phyloP scores from a whole-genome alignment of 192 early-diverging fungal species.

The Gryganskiella cystojenkinii region DNA sequence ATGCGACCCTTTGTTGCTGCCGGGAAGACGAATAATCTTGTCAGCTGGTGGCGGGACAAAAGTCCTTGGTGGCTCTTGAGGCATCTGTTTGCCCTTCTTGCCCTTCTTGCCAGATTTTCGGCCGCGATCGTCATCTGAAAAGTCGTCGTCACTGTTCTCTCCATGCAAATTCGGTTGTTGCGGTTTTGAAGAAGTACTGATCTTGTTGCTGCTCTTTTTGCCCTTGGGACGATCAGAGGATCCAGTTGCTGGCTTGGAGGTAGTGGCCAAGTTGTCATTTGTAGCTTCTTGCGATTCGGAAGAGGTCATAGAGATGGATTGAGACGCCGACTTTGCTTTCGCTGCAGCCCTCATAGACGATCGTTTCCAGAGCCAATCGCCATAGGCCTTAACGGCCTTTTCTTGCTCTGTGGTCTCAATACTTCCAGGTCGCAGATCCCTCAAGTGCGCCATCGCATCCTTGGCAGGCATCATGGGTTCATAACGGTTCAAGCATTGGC shows the following conservation, averaged over 20 bases:
- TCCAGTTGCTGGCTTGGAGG: not conserved
- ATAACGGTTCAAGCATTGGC: conserved; percentile 39
- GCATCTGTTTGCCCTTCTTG: conserved; percentile 29
- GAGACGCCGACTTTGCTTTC: not conserved
- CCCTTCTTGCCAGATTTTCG: conserved; percentile 39
- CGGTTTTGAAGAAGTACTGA: not conserved
- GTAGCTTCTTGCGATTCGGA: not conserved
- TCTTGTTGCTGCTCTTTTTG: conserved; percentile 33
- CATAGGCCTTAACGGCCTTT: conserved; percentile 40
- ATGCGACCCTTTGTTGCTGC: conserved; percentile 26
- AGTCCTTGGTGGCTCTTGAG: conserved; percentile 17
- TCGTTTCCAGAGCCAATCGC: conserved; percentile 42
- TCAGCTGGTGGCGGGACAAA: conserved; percentile 42
- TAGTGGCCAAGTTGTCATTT: not conserved
- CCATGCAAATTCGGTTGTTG: not conserved
- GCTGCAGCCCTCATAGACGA: conserved; percentile 18
- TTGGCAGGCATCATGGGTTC: conserved; percentile 35
- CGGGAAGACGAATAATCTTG: conserved; percentile 49
- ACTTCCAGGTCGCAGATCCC: conserved; percentile 41
- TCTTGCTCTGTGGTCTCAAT: conserved; percentile 46
- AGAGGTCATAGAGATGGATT: not conserved
- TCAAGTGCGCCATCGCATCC: conserved; percentile 36
- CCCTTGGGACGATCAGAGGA: not conserved
- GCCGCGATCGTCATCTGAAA: conserved; percentile 28
- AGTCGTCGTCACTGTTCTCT: not conserved